phyloP scores from a whole-genome alignment of 78 protist genomes.

The Dictyostelium firmibasis region DNA sequence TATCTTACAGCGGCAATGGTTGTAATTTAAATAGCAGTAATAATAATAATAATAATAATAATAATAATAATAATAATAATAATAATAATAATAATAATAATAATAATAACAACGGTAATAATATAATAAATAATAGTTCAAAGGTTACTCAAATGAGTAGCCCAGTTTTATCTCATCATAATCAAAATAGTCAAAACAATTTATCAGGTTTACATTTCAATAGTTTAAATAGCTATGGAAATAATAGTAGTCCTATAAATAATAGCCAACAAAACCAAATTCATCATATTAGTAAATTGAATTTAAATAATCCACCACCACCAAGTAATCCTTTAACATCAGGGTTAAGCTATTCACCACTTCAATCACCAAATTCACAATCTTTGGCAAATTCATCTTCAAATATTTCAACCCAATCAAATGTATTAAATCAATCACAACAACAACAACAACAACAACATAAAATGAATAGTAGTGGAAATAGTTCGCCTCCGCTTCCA shows the following conservation, averaged over 20 bases:
- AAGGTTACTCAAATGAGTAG: slow-evolving; percentile 9
- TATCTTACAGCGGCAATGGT: not conserved
- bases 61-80: not conserved
- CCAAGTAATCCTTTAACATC: not conserved
- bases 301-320: not conserved
- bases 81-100: not conserved
- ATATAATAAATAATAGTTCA: not conserved
- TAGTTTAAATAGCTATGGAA: slow-evolving; percentile 4
- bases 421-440: not conserved
- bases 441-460: not conserved
- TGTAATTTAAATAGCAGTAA: not conserved
- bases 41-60: not conserved
- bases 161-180: not conserved
- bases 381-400: not conserved
- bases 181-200: not conserved
- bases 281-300: not conserved
- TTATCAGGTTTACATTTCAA: not conserved
- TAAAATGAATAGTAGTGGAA: not conserved
- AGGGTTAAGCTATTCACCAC: not conserved
- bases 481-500: not conserved
- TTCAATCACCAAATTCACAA: not conserved
- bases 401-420: not conserved
- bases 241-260: not conserved
- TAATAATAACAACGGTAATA: not conserved
- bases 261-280: not conserved